A percentile compares a stretch with the other conserved stretches of the same genome.
Evolutionary conservation across 225 moss, liverwort and hornwort genomes (phyloP).

Genomic region (Bryum argenteum): DNA sequence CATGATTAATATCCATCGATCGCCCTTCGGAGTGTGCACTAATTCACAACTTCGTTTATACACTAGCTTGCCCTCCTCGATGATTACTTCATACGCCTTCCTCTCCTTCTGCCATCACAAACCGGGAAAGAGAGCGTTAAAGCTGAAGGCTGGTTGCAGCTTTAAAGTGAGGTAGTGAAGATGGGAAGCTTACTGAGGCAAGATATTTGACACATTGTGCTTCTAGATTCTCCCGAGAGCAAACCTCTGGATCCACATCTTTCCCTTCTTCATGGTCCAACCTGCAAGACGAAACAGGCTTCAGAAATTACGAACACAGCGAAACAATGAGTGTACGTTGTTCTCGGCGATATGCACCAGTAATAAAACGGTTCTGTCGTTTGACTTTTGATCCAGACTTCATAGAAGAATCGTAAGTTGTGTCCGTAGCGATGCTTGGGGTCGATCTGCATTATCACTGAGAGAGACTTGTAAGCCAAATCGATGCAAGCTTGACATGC

Average conservation of each 20-base stretch:
- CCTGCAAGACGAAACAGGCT: slow-evolving; percentile 46
- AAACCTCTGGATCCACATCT: too few species aligned
- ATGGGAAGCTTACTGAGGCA: slow-evolving; percentile 52
- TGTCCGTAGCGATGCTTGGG: slow-evolving; percentile 83
- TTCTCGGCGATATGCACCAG: too few species aligned
- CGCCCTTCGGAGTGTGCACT: too few species aligned
- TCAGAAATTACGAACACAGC: not conserved
- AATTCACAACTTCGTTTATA: too few species aligned
- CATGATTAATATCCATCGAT: slow-evolving; percentile 89
- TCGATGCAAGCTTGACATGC: not conserved
- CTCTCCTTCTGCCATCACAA: slow-evolving; percentile 58
- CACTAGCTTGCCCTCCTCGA: too few species aligned
- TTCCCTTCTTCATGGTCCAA: slow-evolving; percentile 79
- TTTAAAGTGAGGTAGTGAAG: not conserved
- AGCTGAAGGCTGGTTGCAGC: too few species aligned
- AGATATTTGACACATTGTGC: slow-evolving; percentile 63
- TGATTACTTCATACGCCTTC: too few species aligned
- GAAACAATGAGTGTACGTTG: too few species aligned
- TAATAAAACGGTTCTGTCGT: slow-evolving; percentile 79
- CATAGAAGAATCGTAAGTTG: slow-evolving; percentile 66
- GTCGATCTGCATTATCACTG: slow-evolving; percentile 66
- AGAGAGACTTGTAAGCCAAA: slow-evolving; percentile 11
- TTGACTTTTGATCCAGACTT: slow-evolving; percentile 56
- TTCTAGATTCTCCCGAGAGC: slow-evolving; percentile 62
- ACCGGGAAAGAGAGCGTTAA: not conserved